phyloP scores from a whole-genome alignment of 2,329 filamentous ascomycete species.

The Trichoderma sp. region DNA sequence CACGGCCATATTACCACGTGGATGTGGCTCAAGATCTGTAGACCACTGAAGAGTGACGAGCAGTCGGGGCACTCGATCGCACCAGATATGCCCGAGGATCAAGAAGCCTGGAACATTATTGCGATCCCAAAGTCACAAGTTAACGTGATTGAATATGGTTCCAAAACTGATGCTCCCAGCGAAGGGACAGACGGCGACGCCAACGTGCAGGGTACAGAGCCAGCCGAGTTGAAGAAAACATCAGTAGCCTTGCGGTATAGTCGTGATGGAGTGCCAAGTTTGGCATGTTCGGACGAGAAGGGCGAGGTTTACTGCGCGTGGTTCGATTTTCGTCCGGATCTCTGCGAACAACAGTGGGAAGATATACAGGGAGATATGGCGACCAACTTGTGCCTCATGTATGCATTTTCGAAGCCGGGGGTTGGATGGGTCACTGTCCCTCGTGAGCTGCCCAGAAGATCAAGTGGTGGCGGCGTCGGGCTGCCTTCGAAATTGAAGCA shows the following conservation, averaged over 20 bases:
- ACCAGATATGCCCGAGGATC: slow-evolving; percentile 25
- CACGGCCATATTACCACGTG: slow-evolving; percentile 28
- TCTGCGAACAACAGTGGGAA: not conserved
- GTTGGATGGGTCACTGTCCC: slow-evolving; percentile 4
- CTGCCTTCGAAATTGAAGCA: not conserved
- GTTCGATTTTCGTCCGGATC: not conserved
- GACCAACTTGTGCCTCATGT: slow-evolving; percentile 12
- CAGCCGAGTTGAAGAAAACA: not conserved
- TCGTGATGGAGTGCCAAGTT: slow-evolving; percentile 13
- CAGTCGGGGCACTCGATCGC: slow-evolving; percentile 1
- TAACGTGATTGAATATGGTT: slow-evolving; percentile 33
- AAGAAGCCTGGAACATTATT: slow-evolving; percentile 31
- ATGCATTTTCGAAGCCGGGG: not conserved
- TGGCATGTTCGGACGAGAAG: slow-evolving; percentile 3
- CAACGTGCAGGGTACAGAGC: not conserved
- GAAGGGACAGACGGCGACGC: not conserved
- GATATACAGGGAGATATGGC: not conserved
- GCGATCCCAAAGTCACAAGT: slow-evolving; percentile 32
- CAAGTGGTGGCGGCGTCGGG: not conserved
- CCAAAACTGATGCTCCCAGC: not conserved
- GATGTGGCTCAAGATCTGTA: slow-evolving; percentile 36
- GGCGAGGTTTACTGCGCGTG: not conserved
- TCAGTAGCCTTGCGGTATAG: slow-evolving; percentile 16
- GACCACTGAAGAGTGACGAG: slow-evolving; percentile 29
- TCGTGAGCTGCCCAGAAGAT: not conserved